Base-by-base conservation (phyloP, 2,329 filamentous ascomycete species). In the Cytospora schulzeri region DNA sequence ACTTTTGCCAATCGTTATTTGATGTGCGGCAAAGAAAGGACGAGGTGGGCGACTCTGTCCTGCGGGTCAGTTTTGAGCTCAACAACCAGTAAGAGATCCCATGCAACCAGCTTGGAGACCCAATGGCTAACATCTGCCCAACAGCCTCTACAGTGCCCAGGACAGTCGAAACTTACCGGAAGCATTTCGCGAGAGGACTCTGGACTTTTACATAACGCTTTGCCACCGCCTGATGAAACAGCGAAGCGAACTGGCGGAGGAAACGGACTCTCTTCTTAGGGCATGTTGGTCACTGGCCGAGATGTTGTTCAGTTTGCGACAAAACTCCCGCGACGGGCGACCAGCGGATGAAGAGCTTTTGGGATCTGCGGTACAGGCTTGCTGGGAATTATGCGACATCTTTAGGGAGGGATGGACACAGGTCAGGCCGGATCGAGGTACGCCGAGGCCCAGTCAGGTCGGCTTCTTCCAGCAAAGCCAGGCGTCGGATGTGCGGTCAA, bases 171-270 rank as follows among this genome's bases (percentile, higher is more conserved):
- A 86, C 62, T 80, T 97, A 4, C 94, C 93, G 0, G 91, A 96
- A 71, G 87, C 90, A 0, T 97, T 98, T 74, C 86, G 90, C 60
- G 93, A 97, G 76, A 84, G 93, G 65, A 97, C 94, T 0, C 77
- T 98, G 63, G 94, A 97, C 72, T 97, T 97, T 71, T 97, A 97
- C 72, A 90, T 97, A 69, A 96, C 94, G 0, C 77, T 98, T 3
- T 97, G 94, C 72, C 94, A 97, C 75, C 88, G 94, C 48, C 79
- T 97, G n/a, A 97, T 97, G 93, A 97, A 96, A 75, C 92, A 97
- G 75, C 86, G 91, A 64, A 90, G 86, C 60, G 89, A 91, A 31
- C 76, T 93, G 2, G 88, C 88, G 0, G 89, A 91, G 67, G 92
- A 97, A 71, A 94, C 92, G 0, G 93, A 97, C 74, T 88, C 91